phyloP scores from a whole-genome alignment of 306 rosid species.

The Delonix regia region DNA sequence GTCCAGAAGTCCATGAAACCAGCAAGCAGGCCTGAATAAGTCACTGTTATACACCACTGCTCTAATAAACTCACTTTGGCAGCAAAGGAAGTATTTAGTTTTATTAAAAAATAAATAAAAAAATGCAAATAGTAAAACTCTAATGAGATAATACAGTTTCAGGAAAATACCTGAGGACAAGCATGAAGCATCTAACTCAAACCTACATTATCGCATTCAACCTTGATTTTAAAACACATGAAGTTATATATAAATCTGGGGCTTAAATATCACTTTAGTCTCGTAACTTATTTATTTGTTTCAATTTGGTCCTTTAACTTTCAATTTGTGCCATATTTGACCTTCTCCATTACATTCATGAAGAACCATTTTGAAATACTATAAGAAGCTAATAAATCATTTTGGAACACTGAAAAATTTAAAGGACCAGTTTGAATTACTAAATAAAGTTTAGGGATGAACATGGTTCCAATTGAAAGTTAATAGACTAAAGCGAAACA shows the following conservation, averaged over 20 bases:
- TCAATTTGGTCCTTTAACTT: no score
- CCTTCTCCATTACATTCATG: no score
- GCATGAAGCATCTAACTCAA: neutral
- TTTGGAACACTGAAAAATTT: no score
- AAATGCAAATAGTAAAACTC: neutral
- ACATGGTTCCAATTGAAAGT: no score
- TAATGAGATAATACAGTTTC: neutral
- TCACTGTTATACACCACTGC: neutral
- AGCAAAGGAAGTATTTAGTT: constrained; percentile 6
- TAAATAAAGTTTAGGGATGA: no score
- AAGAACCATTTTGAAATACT: no score
- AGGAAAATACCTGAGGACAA: neutral
- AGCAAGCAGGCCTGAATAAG: neutral
- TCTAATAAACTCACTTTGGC: constrained; percentile 16
- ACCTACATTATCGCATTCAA: neutral
- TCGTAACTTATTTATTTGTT: no score
- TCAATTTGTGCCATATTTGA: no score
- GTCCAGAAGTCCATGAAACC: constrained; percentile 5
- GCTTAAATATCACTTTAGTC: no score
- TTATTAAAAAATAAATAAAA: constrained; percentile 8
- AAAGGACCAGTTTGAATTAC: no score
- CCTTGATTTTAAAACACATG: neutral
- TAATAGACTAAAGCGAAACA: no score
- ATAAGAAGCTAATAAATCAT: no score
- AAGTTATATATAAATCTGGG: neutral